These are phyloP conservation scores for Russula olivacea DNA, from an alignment of 768 basidiomycete species.

Conservation along the genomic window DNA sequence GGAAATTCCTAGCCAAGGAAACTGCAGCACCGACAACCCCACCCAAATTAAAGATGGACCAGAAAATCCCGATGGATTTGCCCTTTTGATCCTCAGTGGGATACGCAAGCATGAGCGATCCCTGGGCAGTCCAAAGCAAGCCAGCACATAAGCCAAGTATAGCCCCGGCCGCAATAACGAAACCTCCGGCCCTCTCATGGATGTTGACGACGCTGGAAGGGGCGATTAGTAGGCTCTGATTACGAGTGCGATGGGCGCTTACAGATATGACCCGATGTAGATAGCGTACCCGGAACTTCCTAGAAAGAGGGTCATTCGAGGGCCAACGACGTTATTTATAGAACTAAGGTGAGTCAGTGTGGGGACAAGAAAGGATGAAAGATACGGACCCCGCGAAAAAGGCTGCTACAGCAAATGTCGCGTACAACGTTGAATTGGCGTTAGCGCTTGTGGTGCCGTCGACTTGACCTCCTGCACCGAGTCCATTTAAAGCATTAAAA, in stretches of 20 bases:
- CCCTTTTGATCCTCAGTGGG: constrained; percentile 78
- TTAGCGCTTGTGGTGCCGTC: constrained; percentile 62
- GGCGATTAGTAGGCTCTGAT: neutral
- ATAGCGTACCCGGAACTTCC: constrained; percentile 74
- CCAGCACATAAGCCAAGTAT: constrained; percentile 67
- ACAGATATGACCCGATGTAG: constrained; percentile 72
- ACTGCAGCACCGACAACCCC: constrained; percentile 75
- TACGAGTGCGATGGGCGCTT: constrained; percentile 27
- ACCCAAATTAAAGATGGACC: constrained; percentile 79
- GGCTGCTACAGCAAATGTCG: constrained; percentile 53
- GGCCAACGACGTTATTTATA: constrained; percentile 76
- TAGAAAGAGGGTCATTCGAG: constrained; percentile 62
- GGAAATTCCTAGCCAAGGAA: constrained; percentile 63
- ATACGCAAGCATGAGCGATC: constrained; percentile 79
- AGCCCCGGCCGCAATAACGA: constrained; percentile 67
- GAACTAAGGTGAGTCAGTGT: constrained; percentile 40
- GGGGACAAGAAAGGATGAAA: neutral
- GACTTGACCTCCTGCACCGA: constrained; percentile 75
- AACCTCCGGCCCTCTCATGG: constrained; percentile 51
- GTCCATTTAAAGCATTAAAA: constrained; percentile 73
- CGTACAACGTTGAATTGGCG: constrained; percentile 62
- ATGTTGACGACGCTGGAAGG: constrained; percentile 58
- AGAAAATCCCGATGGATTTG: constrained; percentile 70
- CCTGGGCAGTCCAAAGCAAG: constrained; percentile 79
- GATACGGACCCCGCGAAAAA: constrained; percentile 65